Base-by-base conservation (phyloP, 2,329 filamentous ascomycete genomes). In the Lachnellula hyalina region DNA sequence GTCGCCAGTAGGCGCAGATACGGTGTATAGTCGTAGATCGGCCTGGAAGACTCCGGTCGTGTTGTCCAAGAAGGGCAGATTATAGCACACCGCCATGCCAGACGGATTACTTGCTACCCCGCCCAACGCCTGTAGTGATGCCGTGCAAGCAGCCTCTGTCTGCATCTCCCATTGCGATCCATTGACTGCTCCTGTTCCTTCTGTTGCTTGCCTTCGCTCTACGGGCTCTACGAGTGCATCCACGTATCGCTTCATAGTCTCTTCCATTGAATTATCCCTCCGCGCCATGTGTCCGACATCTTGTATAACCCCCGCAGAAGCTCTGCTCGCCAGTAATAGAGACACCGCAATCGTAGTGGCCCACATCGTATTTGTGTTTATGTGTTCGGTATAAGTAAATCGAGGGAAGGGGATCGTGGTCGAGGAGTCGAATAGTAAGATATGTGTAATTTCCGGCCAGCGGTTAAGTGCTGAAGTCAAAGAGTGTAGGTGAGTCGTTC, bases 51-150 rank as follows among this genome's bases (percentile, higher is more conserved):
- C 74, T 32, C 89, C 89, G 0, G 81, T 84, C 4, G 71, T 71
- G 63, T 81, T 82, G 72, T 93, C 80, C 54, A 90, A 78, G 40
- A 81, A 82, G 0, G 86, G 84, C 23, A 95, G 72, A 68, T 94
- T 95, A 74, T 93, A 94, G 78, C 90, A 95, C 47, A 89, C 82
- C 55, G 86, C 86, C 47, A 90, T 81, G 49, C 90, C 90, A 9
- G 87, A 86, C 5, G 87, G 87, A 62, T 92, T 93, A 23, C 81
- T 79, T 42, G 84, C 81, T 56, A 77, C 74, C 11, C 72, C 73
- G 14, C 75, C 74, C 48, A 90, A 75, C 25, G 72, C 68, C 2
- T 71, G 68, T 17, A 94, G 75, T 8, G 80, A 77, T 21, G 72
- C 64, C 45, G 72, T 73, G 70, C 89, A 94, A 21, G 85, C 85